Evolutionary conservation across 2,329 filamentous ascomycete species (phyloP).

Genomic region (Colletotrichum sp.): DNA sequence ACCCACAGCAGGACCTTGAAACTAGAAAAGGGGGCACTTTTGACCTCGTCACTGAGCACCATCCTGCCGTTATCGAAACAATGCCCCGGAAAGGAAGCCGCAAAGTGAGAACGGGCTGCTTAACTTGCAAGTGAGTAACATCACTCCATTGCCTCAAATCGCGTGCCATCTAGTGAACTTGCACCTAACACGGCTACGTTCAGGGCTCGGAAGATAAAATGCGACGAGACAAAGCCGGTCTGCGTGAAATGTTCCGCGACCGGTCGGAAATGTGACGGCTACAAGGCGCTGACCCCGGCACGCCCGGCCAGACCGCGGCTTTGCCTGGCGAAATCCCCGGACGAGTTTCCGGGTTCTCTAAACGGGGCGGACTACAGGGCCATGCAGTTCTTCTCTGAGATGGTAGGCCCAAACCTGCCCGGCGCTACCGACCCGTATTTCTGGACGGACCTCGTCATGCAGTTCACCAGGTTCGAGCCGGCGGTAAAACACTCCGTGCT

Average conservation of each 20-base stretch:
- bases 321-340: not conserved
- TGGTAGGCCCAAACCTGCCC: slow-evolving; percentile 10
- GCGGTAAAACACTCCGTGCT: slow-evolving; percentile 54
- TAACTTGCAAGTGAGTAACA: slow-evolving; percentile 59
- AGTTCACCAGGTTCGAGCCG: slow-evolving; percentile 48
- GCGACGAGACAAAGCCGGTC: slow-evolving; percentile 57
- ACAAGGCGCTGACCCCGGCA: slow-evolving; percentile 32
- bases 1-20: not conserved
- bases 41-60: not conserved
- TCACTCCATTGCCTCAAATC: not conserved
- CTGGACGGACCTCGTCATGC: slow-evolving; percentile 50
- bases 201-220: slow-evolving; percentile 61
- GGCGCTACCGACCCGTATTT: slow-evolving; percentile 32
- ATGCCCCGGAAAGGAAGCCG: slow-evolving; percentile 43
- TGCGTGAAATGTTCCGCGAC: slow-evolving; percentile 60
- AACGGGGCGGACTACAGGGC: not conserved
- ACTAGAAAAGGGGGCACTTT: not conserved
- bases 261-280: slow-evolving; percentile 63
- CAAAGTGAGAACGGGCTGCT: slow-evolving; percentile 54
- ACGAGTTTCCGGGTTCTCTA: not conserved
- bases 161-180: not conserved
- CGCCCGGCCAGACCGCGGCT: slow-evolving; percentile 13
- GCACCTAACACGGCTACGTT: not conserved
- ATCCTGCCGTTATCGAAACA: not conserved
- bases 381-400: slow-evolving; percentile 17